These are phyloP conservation scores for Fraxinus platypoda DNA, from an alignment of 305 asterid species.

Conservation along the genomic window DNA sequence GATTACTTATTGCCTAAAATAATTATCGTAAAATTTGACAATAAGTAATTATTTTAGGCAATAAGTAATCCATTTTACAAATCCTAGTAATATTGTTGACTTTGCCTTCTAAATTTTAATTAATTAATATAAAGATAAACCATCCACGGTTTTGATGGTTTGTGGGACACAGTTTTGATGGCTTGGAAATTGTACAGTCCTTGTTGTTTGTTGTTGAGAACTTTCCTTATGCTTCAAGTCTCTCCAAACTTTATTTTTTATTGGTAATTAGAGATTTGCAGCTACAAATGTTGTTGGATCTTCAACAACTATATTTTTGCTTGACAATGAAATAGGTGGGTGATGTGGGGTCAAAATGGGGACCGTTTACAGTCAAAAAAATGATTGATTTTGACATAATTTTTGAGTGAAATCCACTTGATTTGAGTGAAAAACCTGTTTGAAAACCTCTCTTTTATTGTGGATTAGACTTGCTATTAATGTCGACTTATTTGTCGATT, in stretches of 20 bases:
- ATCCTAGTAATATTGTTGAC: background rate
- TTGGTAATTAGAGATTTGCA: background rate
- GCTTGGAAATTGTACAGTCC: background rate
- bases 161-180: background rate
- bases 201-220: background rate
- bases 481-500: too few species aligned
- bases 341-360: background rate
- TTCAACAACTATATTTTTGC: background rate
- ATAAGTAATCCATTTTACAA: background rate
- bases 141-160: background rate
- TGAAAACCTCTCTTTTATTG: too few species aligned
- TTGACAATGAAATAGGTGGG: background rate
- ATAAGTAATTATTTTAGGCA: background rate
- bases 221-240: background rate
- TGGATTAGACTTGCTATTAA: too few species aligned
- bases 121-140: background rate
- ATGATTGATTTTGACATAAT: background rate
- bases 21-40: too few species aligned
- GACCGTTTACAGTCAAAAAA: background rate
- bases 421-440: background rate
- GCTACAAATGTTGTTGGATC: background rate
- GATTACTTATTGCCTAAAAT: too few species aligned
- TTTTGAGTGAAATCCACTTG: background rate
- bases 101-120: background rate
- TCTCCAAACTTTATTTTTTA: background rate